Percentiles rank a stretch among this genome's conserved stretches.
Evolutionary conservation across 495 filamentous ascomycete species (phyloP).

Genomic region (Neurospora sp.): DNA sequence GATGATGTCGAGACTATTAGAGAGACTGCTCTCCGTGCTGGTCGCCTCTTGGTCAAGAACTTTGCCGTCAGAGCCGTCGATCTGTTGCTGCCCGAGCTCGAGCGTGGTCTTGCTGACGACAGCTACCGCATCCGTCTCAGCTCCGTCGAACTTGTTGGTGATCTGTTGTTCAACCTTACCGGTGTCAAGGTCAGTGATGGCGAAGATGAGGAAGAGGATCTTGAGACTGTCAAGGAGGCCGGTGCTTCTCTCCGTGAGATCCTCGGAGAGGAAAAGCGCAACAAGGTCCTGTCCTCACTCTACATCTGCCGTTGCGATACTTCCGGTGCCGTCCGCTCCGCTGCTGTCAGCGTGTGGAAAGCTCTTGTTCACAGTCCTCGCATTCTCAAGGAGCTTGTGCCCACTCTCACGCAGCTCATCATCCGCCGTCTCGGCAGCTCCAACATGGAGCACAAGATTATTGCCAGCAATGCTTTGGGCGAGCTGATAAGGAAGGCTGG

Average conservation of each 20-base stretch:
- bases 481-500: constrained; percentile 95
- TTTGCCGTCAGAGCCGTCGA: constrained; percentile 93
- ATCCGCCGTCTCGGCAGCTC: constrained; percentile 89
- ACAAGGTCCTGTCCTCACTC: constrained; percentile 87
- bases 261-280: constrained; percentile 87
- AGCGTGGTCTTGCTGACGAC: constrained; percentile 89
- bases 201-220: constrained; percentile 57
- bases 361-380: constrained; percentile 85
- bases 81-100: constrained; percentile 83
- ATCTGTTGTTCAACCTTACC: constrained; percentile 94
- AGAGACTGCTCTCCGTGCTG: constrained; percentile 85
- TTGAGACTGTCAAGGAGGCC: constrained; percentile 71
- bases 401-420: constrained; percentile 85
- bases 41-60: constrained; percentile 92
- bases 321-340: constrained; percentile 78
- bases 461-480: constrained; percentile 92
- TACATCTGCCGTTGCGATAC: constrained; percentile 99
- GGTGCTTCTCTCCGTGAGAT: constrained; percentile 85
- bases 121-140: constrained; percentile 94
- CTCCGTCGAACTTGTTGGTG: constrained; percentile 94
- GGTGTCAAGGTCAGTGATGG: constrained; percentile 83
- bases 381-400: constrained; percentile 88
- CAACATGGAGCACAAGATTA: constrained; percentile 97
- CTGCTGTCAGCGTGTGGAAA: constrained; percentile 92
- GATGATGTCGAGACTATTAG: constrained; percentile 93